Evolutionary conservation across 2,329 filamentous ascomycete species (phyloP), one percentile per base, ranked within the genome.

Genomic region (Fusarium kyushuense): DNA sequence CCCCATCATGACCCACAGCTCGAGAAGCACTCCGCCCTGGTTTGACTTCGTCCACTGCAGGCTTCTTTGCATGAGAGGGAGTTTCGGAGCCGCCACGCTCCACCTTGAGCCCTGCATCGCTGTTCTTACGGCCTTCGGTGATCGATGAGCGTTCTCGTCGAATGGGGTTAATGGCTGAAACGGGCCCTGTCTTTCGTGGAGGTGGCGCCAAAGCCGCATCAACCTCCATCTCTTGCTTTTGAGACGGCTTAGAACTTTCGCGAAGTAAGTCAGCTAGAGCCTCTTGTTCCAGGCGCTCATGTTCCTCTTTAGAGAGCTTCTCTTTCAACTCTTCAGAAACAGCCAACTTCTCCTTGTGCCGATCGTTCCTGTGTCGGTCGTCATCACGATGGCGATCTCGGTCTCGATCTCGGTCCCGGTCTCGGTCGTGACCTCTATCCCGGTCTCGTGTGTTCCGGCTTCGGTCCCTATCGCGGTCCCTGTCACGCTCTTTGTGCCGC

Each of bases 151-250:
- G 80, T 17, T 84, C 82, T 49, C 78, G 76, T 41, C 78, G 76
- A 52, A 88, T 85, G 3, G 87, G 87, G 56, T 87, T 83, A 58
- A 89, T 89, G 30, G 87, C 87, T 21, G 87, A 89, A 6, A 84
- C 84, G 1, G 86, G 86, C 5, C 76, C 79, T 75, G 83, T 47
- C 79, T 84, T 81, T 75, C 81, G 79, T 3, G 86, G 87, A 2
- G 87, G 87, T 5, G 87, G 87, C 3, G 82, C 84, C 27, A 89
- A 77, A 16, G 84, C 82, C 49, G 84, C 80, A 61, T 89, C 87
- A 38, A 88, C 79, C 67, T 89, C 87, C 45, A 87, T 72, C 69
- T 88, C 87, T 10, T 84, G 81, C 61, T 84, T 83, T 4, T 80
- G 77, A 5, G 80, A 75, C 27, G 81, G 79, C 42, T 83, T 82